phyloP scores from a whole-genome alignment of 176 grass and related monocot species.

The Avena eriantha region DNA sequence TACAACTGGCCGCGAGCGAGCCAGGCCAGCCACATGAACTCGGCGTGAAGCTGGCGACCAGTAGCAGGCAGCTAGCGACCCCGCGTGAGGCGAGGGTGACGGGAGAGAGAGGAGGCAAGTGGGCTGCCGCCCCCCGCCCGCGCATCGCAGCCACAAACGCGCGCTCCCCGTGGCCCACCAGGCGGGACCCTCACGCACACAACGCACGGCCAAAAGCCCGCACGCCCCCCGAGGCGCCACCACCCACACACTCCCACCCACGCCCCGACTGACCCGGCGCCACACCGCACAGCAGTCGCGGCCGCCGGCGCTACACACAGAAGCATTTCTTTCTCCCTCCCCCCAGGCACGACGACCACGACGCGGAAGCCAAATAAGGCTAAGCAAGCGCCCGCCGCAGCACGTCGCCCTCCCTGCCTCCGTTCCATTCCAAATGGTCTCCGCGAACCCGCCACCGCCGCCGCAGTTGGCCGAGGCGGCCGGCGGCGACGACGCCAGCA shows the following conservation, averaged over 20 bases:
- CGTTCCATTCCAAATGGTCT: constrained; percentile 39
- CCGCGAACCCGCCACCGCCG: constrained; percentile 32
- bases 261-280: not conserved
- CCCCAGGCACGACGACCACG: not conserved
- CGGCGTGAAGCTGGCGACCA: not conserved
- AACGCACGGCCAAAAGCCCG: constrained; percentile 20
- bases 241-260: constrained; percentile 53
- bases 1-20: not conserved
- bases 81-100: constrained; percentile 9
- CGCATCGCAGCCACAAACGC: constrained; percentile 56
- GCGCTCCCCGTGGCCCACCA: not conserved
- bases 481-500: constrained; percentile 67
- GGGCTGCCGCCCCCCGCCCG: constrained; percentile 24
- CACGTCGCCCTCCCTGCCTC: constrained; percentile 6
- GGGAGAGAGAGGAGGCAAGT: constrained; percentile 1
- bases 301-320: constrained; percentile 31
- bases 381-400: not conserved
- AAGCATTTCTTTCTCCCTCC: not conserved
- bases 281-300: constrained; percentile 34
- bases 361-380: not conserved
- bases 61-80: not conserved
- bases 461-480: constrained; percentile 13
- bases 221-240: constrained; percentile 33
- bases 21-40: not conserved
- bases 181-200: not conserved